A percentile compares a stretch with the other conserved stretches of the same genome.
Evolutionary conservation across 1,284 basidiomycete species (phyloP).

Genomic region (Leccinum angustisporum): DNA sequence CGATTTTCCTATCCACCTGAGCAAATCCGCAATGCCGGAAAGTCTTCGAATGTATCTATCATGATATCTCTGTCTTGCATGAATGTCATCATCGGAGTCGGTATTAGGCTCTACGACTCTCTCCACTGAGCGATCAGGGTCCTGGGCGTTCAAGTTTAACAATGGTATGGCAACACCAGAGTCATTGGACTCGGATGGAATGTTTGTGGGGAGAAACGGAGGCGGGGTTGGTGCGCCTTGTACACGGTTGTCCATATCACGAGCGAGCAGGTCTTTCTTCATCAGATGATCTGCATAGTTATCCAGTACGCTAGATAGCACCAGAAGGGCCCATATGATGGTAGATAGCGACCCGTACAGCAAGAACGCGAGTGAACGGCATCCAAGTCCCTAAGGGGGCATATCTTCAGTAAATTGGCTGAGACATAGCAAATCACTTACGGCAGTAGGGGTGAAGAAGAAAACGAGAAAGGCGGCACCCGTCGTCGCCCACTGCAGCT

Average conservation of each 20-base stretch:
- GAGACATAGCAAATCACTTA: constrained; percentile 8
- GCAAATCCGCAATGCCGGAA: constrained; percentile 6
- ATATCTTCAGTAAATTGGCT: neutral
- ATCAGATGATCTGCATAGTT: constrained; percentile 27
- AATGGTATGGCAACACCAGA: neutral
- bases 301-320: constrained; percentile 37
- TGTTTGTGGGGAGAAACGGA: no score
- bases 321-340: constrained; percentile 37
- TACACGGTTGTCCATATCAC: neutral
- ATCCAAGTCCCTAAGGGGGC: constrained; percentile 33
- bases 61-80: neutral
- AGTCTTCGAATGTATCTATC: neutral
- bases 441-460: constrained; percentile 40
- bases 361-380: constrained; percentile 40
- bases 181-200: neutral
- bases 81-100: neutral
- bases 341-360: constrained; percentile 40
- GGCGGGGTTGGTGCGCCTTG: neutral
- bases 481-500: constrained; percentile 42
- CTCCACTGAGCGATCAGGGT: neutral
- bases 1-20: constrained; percentile 27
- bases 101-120: neutral
- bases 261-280: neutral
- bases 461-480: constrained; percentile 36
- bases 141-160: neutral